A percentile compares a stretch with the other conserved stretches of the same genome.
Evolutionary conservation across 1,284 basidiomycete species (phyloP).

Genomic region (Rhodotorula glutinis): DNA sequence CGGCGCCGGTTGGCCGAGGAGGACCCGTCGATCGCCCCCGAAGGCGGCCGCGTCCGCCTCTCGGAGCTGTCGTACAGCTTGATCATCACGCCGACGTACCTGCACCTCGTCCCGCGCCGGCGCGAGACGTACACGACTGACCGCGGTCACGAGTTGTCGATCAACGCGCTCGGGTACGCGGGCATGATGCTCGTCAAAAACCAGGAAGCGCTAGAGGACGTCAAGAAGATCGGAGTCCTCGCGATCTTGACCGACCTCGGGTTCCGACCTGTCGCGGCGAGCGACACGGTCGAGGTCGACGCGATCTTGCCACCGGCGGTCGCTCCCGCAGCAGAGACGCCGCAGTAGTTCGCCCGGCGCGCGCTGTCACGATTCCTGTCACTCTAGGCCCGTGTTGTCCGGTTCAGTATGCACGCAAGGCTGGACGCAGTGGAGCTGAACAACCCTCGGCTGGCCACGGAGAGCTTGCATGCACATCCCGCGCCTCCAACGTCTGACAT

Average conservation of each 20-base stretch:
- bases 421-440: no score
- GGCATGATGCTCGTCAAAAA: constrained; percentile 42
- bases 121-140: constrained; percentile 23
- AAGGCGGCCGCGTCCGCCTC: constrained; percentile 16
- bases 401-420: no score
- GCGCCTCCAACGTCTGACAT: no score
- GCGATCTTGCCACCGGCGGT: neutral
- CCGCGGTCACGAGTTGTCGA: constrained; percentile 15
- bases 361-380: no score
- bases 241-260: constrained; percentile 46
- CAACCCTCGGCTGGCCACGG: no score
- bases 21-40: constrained; percentile 1
- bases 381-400: no score
- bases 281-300: constrained; percentile 46
- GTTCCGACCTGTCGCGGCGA: constrained; percentile 53
- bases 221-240: constrained; percentile 44
- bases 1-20: constrained; percentile 32
- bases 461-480: no score
- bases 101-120: constrained; percentile 40
- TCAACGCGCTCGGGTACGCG: constrained; percentile 42
- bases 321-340: neutral
- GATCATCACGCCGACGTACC: constrained; percentile 39
- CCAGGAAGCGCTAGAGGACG: constrained; percentile 24
- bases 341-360: neutral
- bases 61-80: constrained; percentile 43